Percentiles rank a stretch among this genome's conserved stretches.
These are phyloP conservation scores for Prunus armeniaca DNA, from an alignment of 306 rosid genomes.

Conservation along the genomic window DNA sequence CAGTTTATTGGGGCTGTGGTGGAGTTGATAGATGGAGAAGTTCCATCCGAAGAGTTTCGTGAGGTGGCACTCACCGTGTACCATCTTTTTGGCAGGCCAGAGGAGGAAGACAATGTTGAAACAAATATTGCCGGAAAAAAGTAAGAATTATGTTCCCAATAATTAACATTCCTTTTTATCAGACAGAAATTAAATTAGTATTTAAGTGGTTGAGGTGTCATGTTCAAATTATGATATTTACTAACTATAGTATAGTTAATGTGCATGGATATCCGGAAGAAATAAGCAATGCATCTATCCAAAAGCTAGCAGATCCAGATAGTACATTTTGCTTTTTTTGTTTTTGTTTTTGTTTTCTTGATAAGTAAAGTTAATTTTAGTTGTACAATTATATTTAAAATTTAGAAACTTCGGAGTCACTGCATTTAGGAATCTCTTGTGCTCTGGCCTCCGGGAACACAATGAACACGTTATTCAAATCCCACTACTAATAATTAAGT, in stretches of 20 bases:
- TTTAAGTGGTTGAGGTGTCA: background rate
- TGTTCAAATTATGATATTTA: background rate
- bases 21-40: constrained; percentile 78
- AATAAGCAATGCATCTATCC: background rate
- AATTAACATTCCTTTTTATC: background rate
- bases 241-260: background rate
- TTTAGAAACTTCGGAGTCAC: no score
- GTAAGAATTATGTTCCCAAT: constrained; percentile 31
- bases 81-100: constrained; percentile 30
- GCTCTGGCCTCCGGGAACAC: background rate
- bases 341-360: no score
- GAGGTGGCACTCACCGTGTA: constrained; percentile 55
- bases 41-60: constrained; percentile 79
- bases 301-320: background rate
- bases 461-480: background rate
- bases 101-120: constrained; percentile 31
- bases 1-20: constrained; percentile 76
- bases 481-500: background rate
- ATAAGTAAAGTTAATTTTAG: no score
- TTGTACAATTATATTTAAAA: no score
- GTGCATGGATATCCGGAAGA: background rate
- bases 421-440: background rate
- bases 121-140: constrained; percentile 33
- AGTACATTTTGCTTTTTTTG: no score
- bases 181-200: background rate